Base-by-base conservation (phyloP, 768 basidiomycete species). In the Auricularia cornea region DNA sequence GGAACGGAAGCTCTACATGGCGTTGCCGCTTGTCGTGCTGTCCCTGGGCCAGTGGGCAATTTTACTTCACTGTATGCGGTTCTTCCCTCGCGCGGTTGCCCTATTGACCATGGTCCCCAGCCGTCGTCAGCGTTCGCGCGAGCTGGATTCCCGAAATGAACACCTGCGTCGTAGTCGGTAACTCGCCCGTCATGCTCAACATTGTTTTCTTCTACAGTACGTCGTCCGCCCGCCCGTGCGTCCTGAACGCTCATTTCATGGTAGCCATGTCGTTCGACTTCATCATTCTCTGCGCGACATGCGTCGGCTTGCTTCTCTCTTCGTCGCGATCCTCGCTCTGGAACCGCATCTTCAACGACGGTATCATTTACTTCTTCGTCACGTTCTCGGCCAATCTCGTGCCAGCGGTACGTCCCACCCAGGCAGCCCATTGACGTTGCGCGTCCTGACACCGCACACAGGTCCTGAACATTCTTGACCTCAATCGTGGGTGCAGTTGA, bases 1-100 rank as follows among this genome's bases (percentile, higher is more conserved):
- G 86, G 82, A 81, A 0, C 81, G 86, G 65, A 79, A 76, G 57
- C 78, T 73, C 75, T 83, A 76, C 63, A 78, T 89, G 41, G 77
- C 83, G 30, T 60, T 74, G 14, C 81, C 82, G 26, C 76, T 89
- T 2, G 72, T 85, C 26, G 61, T 76, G 3, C 72, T 89, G 59
- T 87, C 87, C 65, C 74, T 88, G 20, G 87, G 81, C 0, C 88
- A 89, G 69, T 89, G 87, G 88, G 86, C 86, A 3, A 77, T 89
- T 48, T 77, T 88, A 31, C 74, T 89, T 32, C 86, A 87, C 68
- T 87, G 87, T 86, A 65, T 30, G 74, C 65, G 48, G 29, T 31
- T 16, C 20, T 41, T 5, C 35, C 12, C 33, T 30, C 41, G 18
- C 30, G 41, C 28, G 11, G 35, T 29, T 29, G 26, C 48, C 59